Conservation (phyloP, 2,329 filamentous ascomycete genomes). For the Elsinoe batatas region DNA sequence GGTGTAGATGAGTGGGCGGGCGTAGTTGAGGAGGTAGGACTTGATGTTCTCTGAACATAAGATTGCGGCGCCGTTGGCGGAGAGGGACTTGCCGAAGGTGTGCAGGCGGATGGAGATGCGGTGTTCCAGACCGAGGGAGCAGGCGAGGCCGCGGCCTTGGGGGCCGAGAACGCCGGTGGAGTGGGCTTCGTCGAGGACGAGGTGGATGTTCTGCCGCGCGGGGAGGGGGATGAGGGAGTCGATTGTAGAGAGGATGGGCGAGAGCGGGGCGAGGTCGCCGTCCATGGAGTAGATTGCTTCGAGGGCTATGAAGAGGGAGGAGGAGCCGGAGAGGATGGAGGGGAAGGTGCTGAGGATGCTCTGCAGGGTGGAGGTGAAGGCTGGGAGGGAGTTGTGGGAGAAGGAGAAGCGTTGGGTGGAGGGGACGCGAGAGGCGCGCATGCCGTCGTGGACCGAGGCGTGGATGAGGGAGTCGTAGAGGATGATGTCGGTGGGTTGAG, state of each 20-base stretch:
- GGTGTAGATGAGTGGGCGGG: constrained; percentile 64
- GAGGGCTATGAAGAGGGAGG: constrained; percentile 57
- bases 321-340: constrained; percentile 28
- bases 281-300: constrained; percentile 78
- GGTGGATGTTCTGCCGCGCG: constrained; percentile 44
- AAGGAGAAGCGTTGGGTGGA: constrained; percentile 33
- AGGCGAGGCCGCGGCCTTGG: constrained; percentile 49
- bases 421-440: constrained; percentile 13
- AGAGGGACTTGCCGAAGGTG: constrained; percentile 59
- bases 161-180: constrained; percentile 52
- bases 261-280: constrained; percentile 59
- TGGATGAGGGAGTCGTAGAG: constrained; percentile 69
- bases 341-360: constrained; percentile 23
- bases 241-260: constrained; percentile 49
- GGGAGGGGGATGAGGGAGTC: constrained; percentile 42
- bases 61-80: constrained; percentile 57
- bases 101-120: constrained; percentile 50
- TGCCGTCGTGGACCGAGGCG: constrained; percentile 42
- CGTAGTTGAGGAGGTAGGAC: constrained; percentile 64
- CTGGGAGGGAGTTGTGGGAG: constrained; percentile 44
- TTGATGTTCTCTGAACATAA: constrained; percentile 51
- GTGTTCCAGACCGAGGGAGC: constrained; percentile 45
- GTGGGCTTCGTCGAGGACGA: constrained; percentile 61
- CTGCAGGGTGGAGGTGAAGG: constrained; percentile 25
- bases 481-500: constrained; percentile 41